Base-by-base conservation (phyloP, 2,329 filamentous ascomycete species). In the Aotearoamyces nothofagi region DNA sequence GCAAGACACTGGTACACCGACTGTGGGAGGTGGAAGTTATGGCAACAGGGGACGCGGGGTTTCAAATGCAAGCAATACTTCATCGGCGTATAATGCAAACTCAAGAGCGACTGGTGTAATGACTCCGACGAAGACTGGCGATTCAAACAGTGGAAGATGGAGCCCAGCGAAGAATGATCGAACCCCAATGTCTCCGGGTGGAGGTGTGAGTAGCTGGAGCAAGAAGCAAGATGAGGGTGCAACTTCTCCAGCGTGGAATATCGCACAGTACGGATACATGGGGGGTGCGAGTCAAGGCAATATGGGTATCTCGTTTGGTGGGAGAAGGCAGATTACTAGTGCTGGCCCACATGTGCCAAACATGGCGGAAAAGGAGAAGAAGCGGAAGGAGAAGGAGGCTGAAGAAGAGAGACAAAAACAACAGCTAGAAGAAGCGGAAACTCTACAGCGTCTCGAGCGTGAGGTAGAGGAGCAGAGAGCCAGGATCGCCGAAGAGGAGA, bases 241-340 rank as follows among this genome's bases (percentile, higher is more conserved):
- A 24, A 94, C 86, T 2, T 66, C 76, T 15, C 90, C 90, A 0
- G 90, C 90, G 2, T 98, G 90, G 90, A 98, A 96, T 50, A 96
- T 96, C 42, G 79, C 86, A 33, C 90, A 98, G 50, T 98, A 98
- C 49, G 86, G 90, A 5, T 98, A 94, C 54, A 90, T 96, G 78
- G 90, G 90, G 33, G 90, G 90, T 27, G 90, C 90, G 15, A 94
- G 82, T 46, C 90, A 98, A 52, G 87, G 83, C 3, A 96, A 92
- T 44, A 73, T 94, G 36, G 90, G 90, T 11, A 83, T 98, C 42
- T 73, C 81, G 8, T 96, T 96, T 53, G 90, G 90, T 32, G 82
- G 77, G 11, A 71, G 86, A 43, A 72, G 90, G 35, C 90, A 98
- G 56, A 96, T 98, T 49, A 96, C 86, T 6, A 83, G 67, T 43